Percentiles rank a stretch among this genome's conserved stretches.
phyloP scores from a whole-genome alignment of 129 eudicot species.

The Lactuca saligna region DNA sequence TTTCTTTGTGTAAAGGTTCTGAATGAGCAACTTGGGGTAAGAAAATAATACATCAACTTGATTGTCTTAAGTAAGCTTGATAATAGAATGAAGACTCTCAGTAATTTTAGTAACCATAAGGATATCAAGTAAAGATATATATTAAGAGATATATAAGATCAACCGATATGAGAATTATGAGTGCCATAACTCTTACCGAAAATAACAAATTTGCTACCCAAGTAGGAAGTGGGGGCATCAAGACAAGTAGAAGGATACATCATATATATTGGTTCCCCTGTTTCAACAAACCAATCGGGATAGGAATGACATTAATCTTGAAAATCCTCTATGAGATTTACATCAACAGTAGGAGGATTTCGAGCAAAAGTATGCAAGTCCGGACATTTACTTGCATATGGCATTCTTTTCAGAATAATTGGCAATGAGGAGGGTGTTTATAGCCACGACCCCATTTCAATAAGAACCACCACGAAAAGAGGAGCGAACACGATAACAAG shows the following conservation, averaged over 20 bases:
- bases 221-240: background rate
- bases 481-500: conserved; percentile 8
- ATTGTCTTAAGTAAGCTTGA: too few relatives aligned
- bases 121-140: background rate
- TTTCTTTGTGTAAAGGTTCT: background rate
- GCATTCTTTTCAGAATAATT: too few relatives aligned
- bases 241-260: background rate
- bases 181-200: conserved; percentile 1
- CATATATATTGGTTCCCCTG: background rate
- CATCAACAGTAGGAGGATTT: too few relatives aligned
- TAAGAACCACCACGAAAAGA: background rate
- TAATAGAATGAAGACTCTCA: conserved; percentile 1
- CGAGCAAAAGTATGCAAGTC: too few relatives aligned
- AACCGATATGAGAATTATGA: background rate
- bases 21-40: background rate
- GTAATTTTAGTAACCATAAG: conserved; percentile 12
- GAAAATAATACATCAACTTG: background rate
- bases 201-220: background rate
- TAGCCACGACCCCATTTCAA: too few relatives aligned
- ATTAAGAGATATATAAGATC: background rate
- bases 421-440: too few relatives aligned
- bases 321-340: too few relatives aligned
- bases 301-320: too few relatives aligned
- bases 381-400: too few relatives aligned
- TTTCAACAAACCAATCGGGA: too few relatives aligned